Conservation (phyloP, 768 basidiomycete genomes). For the Symmetrospora coprosmae region DNA sequence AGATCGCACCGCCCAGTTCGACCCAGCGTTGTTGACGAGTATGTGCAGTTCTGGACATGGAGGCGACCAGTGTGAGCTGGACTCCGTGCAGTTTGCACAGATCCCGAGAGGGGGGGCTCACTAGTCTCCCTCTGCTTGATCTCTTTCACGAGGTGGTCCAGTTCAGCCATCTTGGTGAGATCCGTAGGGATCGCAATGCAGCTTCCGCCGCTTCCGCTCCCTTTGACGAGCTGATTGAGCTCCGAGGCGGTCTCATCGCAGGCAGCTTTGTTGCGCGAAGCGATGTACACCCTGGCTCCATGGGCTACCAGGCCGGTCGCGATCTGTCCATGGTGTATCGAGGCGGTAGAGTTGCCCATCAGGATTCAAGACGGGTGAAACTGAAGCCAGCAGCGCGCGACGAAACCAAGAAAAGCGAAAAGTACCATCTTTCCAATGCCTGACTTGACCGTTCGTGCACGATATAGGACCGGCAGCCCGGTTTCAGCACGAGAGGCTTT, state of each 20-base stretch:
- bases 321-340: neutral
- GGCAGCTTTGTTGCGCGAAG: constrained; percentile 46
- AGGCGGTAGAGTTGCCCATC: neutral
- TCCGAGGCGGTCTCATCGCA: constrained; percentile 45
- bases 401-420: too few species aligned
- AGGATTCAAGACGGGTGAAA: too few species aligned
- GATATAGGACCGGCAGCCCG: too few species aligned
- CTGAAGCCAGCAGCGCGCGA: too few species aligned
- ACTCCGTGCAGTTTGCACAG: too few species aligned
- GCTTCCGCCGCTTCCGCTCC: too few species aligned
- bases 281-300: constrained; percentile 53
- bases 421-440: too few species aligned
- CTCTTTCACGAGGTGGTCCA: constrained; percentile 45
- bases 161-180: constrained; percentile 45
- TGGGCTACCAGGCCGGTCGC: neutral
- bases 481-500: too few species aligned
- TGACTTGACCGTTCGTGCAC: too few species aligned
- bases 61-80: constrained; percentile 39
- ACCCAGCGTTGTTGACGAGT: constrained; percentile 32
- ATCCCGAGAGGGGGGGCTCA: neutral
- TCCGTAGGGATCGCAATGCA: constrained; percentile 48
- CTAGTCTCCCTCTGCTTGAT: constrained; percentile 44
- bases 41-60: constrained; percentile 19
- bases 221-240: constrained; percentile 46
- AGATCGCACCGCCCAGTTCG: constrained; percentile 58